phyloP scores from a whole-genome alignment of 306 rosid genomes.

The Delonix regia region DNA sequence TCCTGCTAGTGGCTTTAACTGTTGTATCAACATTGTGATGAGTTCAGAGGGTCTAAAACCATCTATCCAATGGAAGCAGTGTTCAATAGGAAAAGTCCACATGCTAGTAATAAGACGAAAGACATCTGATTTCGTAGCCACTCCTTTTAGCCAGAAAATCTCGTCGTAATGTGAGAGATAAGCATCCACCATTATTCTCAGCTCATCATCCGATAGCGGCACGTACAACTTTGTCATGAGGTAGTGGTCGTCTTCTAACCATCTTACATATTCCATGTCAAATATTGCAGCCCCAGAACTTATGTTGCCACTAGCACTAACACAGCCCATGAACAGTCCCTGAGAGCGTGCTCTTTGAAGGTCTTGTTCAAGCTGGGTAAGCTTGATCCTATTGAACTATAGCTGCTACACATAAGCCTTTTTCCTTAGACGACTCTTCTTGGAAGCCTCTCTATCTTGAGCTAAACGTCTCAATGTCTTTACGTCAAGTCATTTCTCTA shows the following conservation, averaged over 20 bases:
- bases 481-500: conserved; percentile 83
- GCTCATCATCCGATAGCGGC: too few species aligned
- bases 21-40: conserved; percentile 66
- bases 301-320: conserved; percentile 61
- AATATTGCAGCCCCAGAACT: conserved; percentile 89
- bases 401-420: too few species aligned
- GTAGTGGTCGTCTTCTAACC: conserved; percentile 87
- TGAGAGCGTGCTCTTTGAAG: too few species aligned
- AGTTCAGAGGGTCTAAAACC: conserved; percentile 88
- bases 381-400: too few species aligned
- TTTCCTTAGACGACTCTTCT: conserved; percentile 76
- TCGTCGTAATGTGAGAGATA: too few species aligned
- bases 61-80: conserved; percentile 64
- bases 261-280: conserved; percentile 87
- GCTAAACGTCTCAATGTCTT: conserved; percentile 94
- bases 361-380: too few species aligned
- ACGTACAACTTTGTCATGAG: conserved; percentile 71
- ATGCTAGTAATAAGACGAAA: too few species aligned
- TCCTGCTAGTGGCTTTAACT: conserved; percentile 79
- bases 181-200: too few species aligned
- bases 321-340: conserved; percentile 63
- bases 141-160: too few species aligned
- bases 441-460: conserved; percentile 93
- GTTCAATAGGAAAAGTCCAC: too few species aligned
- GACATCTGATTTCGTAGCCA: too few species aligned